Base-by-base conservation (phyloP, 306 rosid genomes). In the Potentilla sterilis region DNA sequence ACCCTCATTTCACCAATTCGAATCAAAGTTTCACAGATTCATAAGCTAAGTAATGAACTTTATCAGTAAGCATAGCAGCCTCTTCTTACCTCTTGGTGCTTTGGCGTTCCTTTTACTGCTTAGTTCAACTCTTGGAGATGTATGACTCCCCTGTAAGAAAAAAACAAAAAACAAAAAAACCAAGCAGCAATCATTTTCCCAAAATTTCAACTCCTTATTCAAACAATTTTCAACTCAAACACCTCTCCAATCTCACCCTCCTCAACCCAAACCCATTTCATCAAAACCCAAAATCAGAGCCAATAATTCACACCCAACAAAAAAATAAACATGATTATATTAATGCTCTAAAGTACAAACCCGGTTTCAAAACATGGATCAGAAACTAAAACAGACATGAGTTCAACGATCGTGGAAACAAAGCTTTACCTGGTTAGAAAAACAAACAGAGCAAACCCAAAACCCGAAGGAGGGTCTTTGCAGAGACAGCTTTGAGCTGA, bases 371-470 rank as follows among this genome's bases (percentile, higher is more conserved):
- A 37, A 52, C 48, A 57, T 38, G 59, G 64, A 70, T 70, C 64
- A 35, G 65, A 71, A 70, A 28, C 15, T 10, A n/a, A 35, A 21
- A 41, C 40, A 52, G 18, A 24, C 42, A 24, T 68, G 55, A 44
- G 54, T 44, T 22, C 12, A 2, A 22, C 41, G 65, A 71, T 71
- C 64, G 4, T 37, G 42, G 48, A 13, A 52, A 37, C 65, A 32
- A 71, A 71, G 63, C n/a, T 71, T 37, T 71, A 71, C 75, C 75
- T 48, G 74, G 44, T 70, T 18, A 15, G 32, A 70, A 48, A n/a
- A 19, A 10, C 61, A 49, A 51, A 7, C 16, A 24, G 38, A 24
- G 38, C 18, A 59, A 28, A 13, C 6, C 32, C 41, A 32, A 70
- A 28, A 14, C 0, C 16, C 35, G 21, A 57, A 57, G 2, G 9